Conservation (phyloP, 2,329 filamentous ascomycete species). For the Calonectria honghensis region DNA sequence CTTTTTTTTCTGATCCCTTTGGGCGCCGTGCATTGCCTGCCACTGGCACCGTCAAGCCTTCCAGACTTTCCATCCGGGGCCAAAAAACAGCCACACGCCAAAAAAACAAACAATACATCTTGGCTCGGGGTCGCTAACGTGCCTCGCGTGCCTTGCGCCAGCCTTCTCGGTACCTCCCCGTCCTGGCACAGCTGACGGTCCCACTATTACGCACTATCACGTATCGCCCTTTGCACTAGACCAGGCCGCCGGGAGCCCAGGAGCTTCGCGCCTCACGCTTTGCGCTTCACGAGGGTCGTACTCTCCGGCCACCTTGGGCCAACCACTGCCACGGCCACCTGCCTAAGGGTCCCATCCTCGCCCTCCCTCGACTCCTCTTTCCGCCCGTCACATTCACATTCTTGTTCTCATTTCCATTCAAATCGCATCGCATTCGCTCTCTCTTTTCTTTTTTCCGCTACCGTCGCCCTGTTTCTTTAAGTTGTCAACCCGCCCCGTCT, state of each 20-base stretch:
- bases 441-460: slow-evolving; percentile 5
- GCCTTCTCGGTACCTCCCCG: slow-evolving; percentile 31
- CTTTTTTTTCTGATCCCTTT: slow-evolving; percentile 3
- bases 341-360: slow-evolving; percentile 25
- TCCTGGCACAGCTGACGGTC: slow-evolving; percentile 27
- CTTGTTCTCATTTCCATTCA: neutral
- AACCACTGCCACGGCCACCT: slow-evolving; percentile 29
- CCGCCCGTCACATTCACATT: slow-evolving; percentile 9
- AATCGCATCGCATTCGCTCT: slow-evolving; percentile 23
- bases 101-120: slow-evolving; percentile 22
- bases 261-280: slow-evolving; percentile 29
- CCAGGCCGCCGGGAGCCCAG: slow-evolving; percentile 26
- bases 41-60: neutral
- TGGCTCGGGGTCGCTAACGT: slow-evolving; percentile 7
- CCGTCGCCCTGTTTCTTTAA: slow-evolving; percentile 6
- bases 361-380: slow-evolving; percentile 16
- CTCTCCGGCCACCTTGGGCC: slow-evolving; percentile 24
- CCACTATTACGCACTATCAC: slow-evolving; percentile 39
- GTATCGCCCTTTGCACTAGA: slow-evolving; percentile 38
- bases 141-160: slow-evolving; percentile 22
- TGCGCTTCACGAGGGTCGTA: slow-evolving; percentile 36
- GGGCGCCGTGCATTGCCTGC: neutral
- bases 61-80: neutral
- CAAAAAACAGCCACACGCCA: slow-evolving; percentile 8
- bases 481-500: slow-evolving; percentile 11